These are phyloP conservation scores for Obba rivulosa DNA, from an alignment of 768 basidiomycete genomes.

Conservation along the genomic window DNA sequence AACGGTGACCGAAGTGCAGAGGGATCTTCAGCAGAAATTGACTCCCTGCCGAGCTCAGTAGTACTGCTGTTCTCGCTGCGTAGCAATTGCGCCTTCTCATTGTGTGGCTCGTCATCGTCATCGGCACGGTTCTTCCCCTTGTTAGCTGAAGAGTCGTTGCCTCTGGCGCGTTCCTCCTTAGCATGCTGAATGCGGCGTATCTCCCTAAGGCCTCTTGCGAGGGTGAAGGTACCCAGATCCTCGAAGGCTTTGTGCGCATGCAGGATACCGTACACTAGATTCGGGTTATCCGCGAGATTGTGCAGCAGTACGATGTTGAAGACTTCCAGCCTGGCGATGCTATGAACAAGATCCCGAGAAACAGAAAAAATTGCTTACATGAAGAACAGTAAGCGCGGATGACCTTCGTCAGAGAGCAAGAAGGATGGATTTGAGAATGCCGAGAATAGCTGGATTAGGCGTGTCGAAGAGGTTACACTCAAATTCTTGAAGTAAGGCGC, in stretches of 20 bases:
- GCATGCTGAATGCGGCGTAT: slow-evolving; percentile 69
- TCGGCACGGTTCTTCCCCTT: slow-evolving; percentile 37
- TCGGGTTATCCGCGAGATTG: slow-evolving; percentile 78
- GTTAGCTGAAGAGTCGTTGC: slow-evolving; percentile 20
- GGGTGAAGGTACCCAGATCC: slow-evolving; percentile 86
- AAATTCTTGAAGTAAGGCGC: slow-evolving; percentile 84
- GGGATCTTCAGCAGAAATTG: slow-evolving; percentile 20
- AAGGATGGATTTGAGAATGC: slow-evolving; percentile 90
- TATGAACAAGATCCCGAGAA: neutral
- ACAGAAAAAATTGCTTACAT: slow-evolving; percentile 44
- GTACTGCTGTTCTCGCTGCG: slow-evolving; percentile 41
- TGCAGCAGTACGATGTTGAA: slow-evolving; percentile 83
- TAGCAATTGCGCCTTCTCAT: slow-evolving; percentile 66
- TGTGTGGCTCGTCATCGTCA: slow-evolving; percentile 36
- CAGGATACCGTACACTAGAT: slow-evolving; percentile 82
- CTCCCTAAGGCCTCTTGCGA: slow-evolving; percentile 80
- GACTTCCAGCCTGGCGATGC: slow-evolving; percentile 65
- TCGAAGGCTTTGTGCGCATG: slow-evolving; percentile 83
- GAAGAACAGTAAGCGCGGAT: slow-evolving; percentile 89
- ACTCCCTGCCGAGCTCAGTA: slow-evolving; percentile 17
- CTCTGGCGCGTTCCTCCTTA: slow-evolving; percentile 59
- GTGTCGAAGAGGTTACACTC: slow-evolving; percentile 73
- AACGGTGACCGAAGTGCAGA: slow-evolving; percentile 11
- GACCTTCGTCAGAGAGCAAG: slow-evolving; percentile 89
- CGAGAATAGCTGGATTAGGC: slow-evolving; percentile 82